phyloP scores from a whole-genome alignment of 805 yeast genomes.

The Lipomyces yamadae region DNA sequence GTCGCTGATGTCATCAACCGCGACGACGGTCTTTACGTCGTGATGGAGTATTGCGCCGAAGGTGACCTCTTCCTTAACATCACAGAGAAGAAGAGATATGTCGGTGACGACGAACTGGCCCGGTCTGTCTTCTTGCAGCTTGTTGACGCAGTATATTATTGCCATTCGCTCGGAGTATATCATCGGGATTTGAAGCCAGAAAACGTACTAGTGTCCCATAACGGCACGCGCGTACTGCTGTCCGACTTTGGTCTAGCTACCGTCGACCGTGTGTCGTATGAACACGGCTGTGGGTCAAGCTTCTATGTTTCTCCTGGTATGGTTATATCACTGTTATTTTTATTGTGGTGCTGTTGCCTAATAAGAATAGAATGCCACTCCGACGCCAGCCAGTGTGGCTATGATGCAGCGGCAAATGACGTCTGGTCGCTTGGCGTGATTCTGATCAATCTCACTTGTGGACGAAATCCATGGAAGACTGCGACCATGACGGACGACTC shows the following conservation, averaged over 20 bases:
- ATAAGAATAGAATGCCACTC: conserved; percentile 23
- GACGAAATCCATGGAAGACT: conserved; percentile 92
- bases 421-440: conserved; percentile 87
- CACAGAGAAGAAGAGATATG: conserved; percentile 63
- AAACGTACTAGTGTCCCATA: conserved; percentile 71
- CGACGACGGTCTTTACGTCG: conserved; percentile 58
- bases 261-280: conserved; percentile 62
- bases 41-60: conserved; percentile 84
- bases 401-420: conserved; percentile 63
- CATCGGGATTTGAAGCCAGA: conserved; percentile 98
- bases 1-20: conserved; percentile 74
- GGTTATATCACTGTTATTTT: too few species aligned
- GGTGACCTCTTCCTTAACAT: conserved; percentile 89
- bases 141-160: conserved; percentile 78
- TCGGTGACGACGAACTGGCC: conserved; percentile 55
- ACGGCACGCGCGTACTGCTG: conserved; percentile 60
- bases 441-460: conserved; percentile 76
- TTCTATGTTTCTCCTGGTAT: conserved; percentile 92
- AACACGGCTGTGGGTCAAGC: conserved; percentile 81
- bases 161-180: conserved; percentile 81
- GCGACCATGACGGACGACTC: conserved; percentile 63
- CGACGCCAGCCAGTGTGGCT: conserved; percentile 14
- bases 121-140: conserved; percentile 73
- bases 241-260: conserved; percentile 94
- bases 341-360: background rate